Base-by-base conservation (phyloP, 1,139 yeast species). In the Magnusiomyces suaveolens region DNA sequence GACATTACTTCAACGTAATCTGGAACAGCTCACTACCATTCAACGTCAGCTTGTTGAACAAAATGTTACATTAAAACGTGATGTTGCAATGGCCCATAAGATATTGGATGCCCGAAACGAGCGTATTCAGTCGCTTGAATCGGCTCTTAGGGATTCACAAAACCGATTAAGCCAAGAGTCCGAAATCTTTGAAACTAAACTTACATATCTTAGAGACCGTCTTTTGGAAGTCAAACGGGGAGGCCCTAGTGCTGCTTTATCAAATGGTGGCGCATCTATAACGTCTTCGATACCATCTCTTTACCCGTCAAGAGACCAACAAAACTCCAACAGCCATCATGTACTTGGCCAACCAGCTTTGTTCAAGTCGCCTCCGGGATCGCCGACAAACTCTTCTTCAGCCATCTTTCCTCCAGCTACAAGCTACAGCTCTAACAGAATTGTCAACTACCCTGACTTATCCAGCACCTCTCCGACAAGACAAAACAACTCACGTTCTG, bases 21-120 rank as follows among this genome's bases (percentile, higher is more conserved):
- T 79, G 39, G 75, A 73, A 33, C 78, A 75, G 56, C 69, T 78
- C 50, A 69, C 76, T 0, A 62, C 62, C 1, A 73, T 72, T 2
- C 75, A 72, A 56, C 60, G 69, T 8, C 76, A 77, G 57, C 65
- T 79, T 21, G 72, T 75, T 41, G 78, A 76, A 51, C 81, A 77
- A 60, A 79, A 79, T 60, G 63, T 69, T 24, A 61, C 70, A 24
- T 62, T 79, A 36, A 71, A 71, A 60, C 73, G 67, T 55, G 80
- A 77, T 62, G 71, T 81, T 14, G 73, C 76, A 32, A 74, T 82
- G 18, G 75, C 83, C 50, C 81, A 81, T 58, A 77, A 80, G 62
- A 75, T 84, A 52, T 76, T 84, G 41, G 82, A 78, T 26, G 74
- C 81, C 29, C 75, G 89, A 53, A 82, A 81, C 58, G 76, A 75